Conservation (phyloP, 768 basidiomycete species). For the Imleria badia region DNA sequence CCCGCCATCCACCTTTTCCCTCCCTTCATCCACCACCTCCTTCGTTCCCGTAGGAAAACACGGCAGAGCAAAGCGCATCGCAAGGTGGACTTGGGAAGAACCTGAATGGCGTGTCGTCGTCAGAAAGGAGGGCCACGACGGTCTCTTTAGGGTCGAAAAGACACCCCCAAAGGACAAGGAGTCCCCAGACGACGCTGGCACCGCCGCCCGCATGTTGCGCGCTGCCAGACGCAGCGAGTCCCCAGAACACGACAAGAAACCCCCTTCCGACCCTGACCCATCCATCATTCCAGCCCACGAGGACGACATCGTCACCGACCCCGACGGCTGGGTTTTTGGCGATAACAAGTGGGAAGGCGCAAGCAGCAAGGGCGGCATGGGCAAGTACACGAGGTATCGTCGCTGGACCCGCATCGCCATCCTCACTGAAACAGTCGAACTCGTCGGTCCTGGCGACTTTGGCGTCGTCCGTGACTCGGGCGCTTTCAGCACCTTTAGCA, state of each 20-base stretch:
- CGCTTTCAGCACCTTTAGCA: conserved; percentile 15
- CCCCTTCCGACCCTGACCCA: conserved; percentile 26
- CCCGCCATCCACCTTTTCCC: conserved; percentile 66
- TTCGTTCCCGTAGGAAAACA: conserved; percentile 51
- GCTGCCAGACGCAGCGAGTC: conserved; percentile 45
- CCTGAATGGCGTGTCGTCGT: conserved; percentile 84
- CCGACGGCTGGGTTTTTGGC: conserved; percentile 90
- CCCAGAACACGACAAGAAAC: conserved; percentile 23
- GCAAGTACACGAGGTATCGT: conserved; percentile 88
- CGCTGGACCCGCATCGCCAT: conserved; percentile 86
- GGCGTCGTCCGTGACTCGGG: conserved; percentile 30
- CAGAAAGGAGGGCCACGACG: conserved; percentile 49
- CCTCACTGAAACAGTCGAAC: conserved; percentile 69
- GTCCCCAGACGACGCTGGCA: conserved; percentile 43
- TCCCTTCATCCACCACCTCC: conserved; percentile 62
- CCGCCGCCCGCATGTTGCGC: conserved; percentile 47
- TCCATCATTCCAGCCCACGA: conserved; percentile 36
- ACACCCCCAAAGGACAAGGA: conserved; percentile 50
- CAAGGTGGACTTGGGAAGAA: conserved; percentile 89
- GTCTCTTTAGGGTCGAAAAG: conserved; percentile 55
- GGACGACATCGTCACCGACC: conserved; percentile 66
- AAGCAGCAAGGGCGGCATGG: conserved; percentile 76
- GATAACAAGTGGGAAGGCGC: conserved; percentile 94
- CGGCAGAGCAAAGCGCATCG: conserved; percentile 63
- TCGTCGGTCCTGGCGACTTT: conserved; percentile 40